A percentile compares a stretch with the other conserved stretches of the same genome.
These are phyloP conservation scores for Syzygium grande DNA, from an alignment of 345 rosid species.

Conservation along the genomic window DNA sequence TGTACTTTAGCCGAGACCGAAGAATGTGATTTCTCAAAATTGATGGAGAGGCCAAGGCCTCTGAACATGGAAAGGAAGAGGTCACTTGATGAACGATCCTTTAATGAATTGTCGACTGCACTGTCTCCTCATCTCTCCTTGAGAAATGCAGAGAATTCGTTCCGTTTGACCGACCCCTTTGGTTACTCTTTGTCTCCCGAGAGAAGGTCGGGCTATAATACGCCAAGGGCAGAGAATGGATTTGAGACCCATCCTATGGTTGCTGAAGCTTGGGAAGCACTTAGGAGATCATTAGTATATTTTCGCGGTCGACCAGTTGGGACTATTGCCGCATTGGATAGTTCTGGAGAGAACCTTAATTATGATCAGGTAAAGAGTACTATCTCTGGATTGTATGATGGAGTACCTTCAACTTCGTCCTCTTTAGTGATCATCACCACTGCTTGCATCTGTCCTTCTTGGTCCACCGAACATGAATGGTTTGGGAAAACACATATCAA, in stretches of 20 bases:
- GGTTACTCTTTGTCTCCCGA: conserved; percentile 48
- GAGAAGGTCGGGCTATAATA: conserved; percentile 52
- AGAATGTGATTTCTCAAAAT: conserved; percentile 59
- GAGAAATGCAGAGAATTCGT: conserved; percentile 21
- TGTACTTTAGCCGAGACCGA: conserved; percentile 24
- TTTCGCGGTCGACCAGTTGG: conserved; percentile 93
- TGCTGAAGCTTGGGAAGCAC: conserved; percentile 81
- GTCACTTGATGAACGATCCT: conserved; percentile 61
- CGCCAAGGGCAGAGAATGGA: conserved; percentile 40
- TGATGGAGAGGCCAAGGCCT: conserved; percentile 60
- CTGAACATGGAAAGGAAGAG: conserved; percentile 69
- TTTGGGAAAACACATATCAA: not conserved
- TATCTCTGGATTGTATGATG: not conserved
- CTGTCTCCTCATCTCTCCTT: conserved; percentile 31
- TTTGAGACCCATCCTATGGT: conserved; percentile 61
- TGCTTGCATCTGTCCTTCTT: not conserved
- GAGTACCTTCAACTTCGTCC: not conserved
- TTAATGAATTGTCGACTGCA: conserved; percentile 35
- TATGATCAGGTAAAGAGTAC: conserved; percentile 72
- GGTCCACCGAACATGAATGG: not conserved
- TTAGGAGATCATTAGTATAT: conserved; percentile 59
- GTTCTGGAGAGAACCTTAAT: conserved; percentile 71
- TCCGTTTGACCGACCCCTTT: conserved; percentile 19
- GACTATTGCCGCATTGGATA: conserved; percentile 82
- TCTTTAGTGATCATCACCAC: not conserved